A percentile compares a stretch with the other conserved stretches of the same genome.
Conservation (phyloP, 306 rosid species). For the Chamaecrista fasciculata region DNA sequence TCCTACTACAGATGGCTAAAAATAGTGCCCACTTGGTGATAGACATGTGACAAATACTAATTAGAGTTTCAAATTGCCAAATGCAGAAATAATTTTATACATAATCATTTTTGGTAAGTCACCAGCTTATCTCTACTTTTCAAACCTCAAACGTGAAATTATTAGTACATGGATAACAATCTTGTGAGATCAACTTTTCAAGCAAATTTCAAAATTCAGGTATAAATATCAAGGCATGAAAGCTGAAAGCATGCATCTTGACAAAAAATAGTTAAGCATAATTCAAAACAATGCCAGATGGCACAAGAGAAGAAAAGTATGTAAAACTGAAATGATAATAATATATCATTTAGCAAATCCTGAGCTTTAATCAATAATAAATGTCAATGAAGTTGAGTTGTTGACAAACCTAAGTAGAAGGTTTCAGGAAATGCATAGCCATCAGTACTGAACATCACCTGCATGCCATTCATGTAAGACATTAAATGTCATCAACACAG, state of each 20-base stretch:
- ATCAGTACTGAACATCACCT: slow-evolving; percentile 98
- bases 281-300: slow-evolving; percentile 2
- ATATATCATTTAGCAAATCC: background rate
- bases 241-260: background rate
- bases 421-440: slow-evolving; percentile 82
- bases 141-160: background rate
- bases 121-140: background rate
- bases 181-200: background rate
- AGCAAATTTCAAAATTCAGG: background rate
- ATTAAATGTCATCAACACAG: slow-evolving; percentile 7
- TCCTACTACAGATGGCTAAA: background rate
- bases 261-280: background rate
- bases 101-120: background rate
- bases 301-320: background rate
- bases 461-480: slow-evolving; percentile 39
- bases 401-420: slow-evolving; percentile 75
- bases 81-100: background rate
- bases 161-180: background rate
- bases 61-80: background rate
- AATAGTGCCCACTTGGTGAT: background rate
- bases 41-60: too few species aligned
- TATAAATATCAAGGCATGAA: background rate
- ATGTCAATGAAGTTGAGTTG: slow-evolving; percentile 6
- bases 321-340: slow-evolving; percentile 4
- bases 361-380: slow-evolving; percentile 5